Percentiles rank a stretch among this genome's conserved stretches.
These are phyloP conservation scores for Sparassis latifolia DNA, from an alignment of 1,284 basidiomycete species.

Conservation along the genomic window DNA sequence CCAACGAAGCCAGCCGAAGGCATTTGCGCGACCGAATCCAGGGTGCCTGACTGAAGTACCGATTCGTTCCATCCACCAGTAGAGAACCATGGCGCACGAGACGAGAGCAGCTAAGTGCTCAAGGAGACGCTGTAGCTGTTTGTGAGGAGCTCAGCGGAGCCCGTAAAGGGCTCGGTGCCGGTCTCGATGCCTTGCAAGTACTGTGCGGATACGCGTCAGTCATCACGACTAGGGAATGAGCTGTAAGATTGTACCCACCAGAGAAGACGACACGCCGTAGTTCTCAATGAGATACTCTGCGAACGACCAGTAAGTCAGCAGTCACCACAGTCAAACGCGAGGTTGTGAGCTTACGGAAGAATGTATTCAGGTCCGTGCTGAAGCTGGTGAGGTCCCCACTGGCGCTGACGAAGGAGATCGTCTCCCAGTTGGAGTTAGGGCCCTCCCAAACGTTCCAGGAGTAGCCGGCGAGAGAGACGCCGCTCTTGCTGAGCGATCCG, in stretches of 20 bases:
- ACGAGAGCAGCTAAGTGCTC: constrained; percentile 1
- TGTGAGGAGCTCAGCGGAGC: constrained; percentile 29
- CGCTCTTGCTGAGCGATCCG: constrained; percentile 40
- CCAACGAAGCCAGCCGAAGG: too few species aligned
- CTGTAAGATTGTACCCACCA: constrained; percentile 11
- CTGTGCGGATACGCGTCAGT: constrained; percentile 18
- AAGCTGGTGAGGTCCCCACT: constrained; percentile 45
- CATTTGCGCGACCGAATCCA: too few species aligned
- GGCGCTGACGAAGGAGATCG: constrained; percentile 48
- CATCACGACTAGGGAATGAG: too few species aligned
- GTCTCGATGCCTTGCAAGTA: constrained; percentile 59
- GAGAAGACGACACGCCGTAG: constrained; percentile 20
- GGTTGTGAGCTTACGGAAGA: constrained; percentile 38
- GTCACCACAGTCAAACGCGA: neutral
- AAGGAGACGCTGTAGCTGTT: constrained; percentile 24
- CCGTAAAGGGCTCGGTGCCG: constrained; percentile 67
- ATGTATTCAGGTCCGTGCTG: constrained; percentile 47
- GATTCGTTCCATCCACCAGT: too few species aligned
- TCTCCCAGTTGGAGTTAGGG: constrained; percentile 50
- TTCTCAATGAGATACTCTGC: constrained; percentile 22
- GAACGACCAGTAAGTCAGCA: constrained; percentile 1
- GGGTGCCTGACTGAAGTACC: too few species aligned
- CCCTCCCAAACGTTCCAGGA: constrained; percentile 54
- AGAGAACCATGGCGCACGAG: too few species aligned
- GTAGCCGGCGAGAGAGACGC: constrained; percentile 39